These are phyloP conservation scores for Penicillium arizonense DNA, from an alignment of 495 filamentous ascomycete genomes.

Conservation along the genomic window DNA sequence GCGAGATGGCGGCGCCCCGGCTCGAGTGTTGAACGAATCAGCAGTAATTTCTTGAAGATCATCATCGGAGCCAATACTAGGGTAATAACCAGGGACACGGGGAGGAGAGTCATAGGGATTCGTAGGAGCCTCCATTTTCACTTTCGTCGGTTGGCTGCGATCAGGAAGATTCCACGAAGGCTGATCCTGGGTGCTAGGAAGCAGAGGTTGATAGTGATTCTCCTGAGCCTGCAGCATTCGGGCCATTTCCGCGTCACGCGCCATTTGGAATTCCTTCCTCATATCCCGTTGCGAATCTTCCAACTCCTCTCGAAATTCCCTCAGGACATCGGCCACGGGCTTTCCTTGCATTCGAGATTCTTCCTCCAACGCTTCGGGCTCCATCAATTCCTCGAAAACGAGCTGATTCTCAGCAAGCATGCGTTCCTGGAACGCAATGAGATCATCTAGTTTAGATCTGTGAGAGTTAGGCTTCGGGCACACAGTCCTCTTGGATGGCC, in stretches of 20 bases:
- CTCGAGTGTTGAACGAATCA: conserved; percentile 14
- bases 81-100: conserved; percentile 2
- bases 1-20: not conserved
- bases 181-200: not conserved
- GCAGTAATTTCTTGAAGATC: conserved; percentile 21
- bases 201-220: not conserved
- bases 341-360: too few relatives aligned
- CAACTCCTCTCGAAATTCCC: conserved; percentile 31
- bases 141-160: not conserved
- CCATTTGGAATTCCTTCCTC: conserved; percentile 9
- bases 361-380: not conserved
- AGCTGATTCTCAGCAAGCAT: conserved; percentile 3
- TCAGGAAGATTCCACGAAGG: conserved; percentile 13
- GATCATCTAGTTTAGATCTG: conserved; percentile 2
- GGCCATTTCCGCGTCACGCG: conserved; percentile 49
- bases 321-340: conserved; percentile 6
- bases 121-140: not conserved
- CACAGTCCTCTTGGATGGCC: conserved; percentile 13
- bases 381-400: conserved; percentile 1
- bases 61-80: conserved; percentile 12
- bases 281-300: conserved; percentile 24
- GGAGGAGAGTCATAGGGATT: not conserved
- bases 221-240: conserved; percentile 33
- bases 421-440: conserved; percentile 4
- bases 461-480: conserved; percentile 2